Evolutionary conservation across 768 basidiomycete genomes (phyloP).

Genomic region (Kondoa malvinella): DNA sequence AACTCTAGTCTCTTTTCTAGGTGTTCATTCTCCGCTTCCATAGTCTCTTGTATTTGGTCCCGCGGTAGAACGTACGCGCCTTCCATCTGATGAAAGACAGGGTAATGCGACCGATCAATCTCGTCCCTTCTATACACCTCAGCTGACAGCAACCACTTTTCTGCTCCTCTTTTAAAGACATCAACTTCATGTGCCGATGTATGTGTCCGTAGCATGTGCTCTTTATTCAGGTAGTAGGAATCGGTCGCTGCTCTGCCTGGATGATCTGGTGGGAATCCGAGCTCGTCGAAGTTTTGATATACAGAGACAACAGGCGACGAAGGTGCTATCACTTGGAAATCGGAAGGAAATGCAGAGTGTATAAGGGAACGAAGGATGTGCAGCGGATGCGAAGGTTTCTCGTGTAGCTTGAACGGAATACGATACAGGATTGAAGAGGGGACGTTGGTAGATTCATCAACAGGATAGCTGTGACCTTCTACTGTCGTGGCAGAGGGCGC

Average conservation of each 20-base stretch:
- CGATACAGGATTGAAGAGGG: slow-evolving; percentile 71
- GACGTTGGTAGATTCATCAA: slow-evolving; percentile 69
- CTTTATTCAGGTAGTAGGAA: slow-evolving; percentile 84
- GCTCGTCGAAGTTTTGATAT: slow-evolving; percentile 84
- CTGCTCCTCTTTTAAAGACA: slow-evolving; percentile 51
- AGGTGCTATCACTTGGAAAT: slow-evolving; percentile 46
- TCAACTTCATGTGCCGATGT: slow-evolving; percentile 98
- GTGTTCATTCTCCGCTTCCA: slow-evolving; percentile 51
- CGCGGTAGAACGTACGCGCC: slow-evolving; percentile 59
- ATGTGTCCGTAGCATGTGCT: slow-evolving; percentile 86
- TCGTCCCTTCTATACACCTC: slow-evolving; percentile 98
- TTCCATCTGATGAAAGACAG: slow-evolving; percentile 97
- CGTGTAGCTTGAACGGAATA: slow-evolving; percentile 56
- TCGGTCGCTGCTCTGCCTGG: slow-evolving; percentile 79
- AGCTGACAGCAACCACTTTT: slow-evolving; percentile 76
- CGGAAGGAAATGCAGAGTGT: slow-evolving; percentile 67
- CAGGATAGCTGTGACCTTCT: slow-evolving; percentile 38
- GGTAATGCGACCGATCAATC: slow-evolving; percentile 90
- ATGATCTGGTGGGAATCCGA: slow-evolving; percentile 83
- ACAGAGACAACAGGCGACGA: slow-evolving; percentile 73
- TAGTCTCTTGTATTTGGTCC: slow-evolving; percentile 39
- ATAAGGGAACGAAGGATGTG: slow-evolving; percentile 66
- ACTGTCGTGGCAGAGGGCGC: slow-evolving; percentile 2
- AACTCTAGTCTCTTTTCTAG: slow-evolving; percentile 45
- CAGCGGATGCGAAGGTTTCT: slow-evolving; percentile 62